phyloP scores from a whole-genome alignment of 352 stramenopile genomes.

The Phytopythium chamaehyphon region DNA sequence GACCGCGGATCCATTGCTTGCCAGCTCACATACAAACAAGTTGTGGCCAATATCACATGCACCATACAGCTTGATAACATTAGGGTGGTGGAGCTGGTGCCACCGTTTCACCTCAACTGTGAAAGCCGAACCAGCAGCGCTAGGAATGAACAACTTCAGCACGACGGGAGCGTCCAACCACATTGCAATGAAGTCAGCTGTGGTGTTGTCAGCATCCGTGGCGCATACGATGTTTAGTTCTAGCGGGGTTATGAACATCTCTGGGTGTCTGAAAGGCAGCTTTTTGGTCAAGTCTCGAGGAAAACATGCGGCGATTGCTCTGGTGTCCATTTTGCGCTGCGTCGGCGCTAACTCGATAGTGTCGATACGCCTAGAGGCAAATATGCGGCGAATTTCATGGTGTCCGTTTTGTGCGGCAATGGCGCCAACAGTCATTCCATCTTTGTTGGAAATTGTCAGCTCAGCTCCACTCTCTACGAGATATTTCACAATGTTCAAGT shows the following conservation, averaged over 20 bases:
- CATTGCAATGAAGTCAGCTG: background rate
- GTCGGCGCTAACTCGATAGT: no score
- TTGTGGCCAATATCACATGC: conserved; percentile 5
- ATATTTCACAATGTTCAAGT: no score
- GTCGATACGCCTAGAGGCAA: no score
- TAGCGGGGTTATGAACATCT: background rate
- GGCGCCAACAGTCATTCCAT: no score
- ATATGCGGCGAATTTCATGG: no score
- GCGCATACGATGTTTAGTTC: background rate
- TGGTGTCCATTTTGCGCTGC: no score
- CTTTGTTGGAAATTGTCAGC: no score
- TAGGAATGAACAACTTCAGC: background rate
- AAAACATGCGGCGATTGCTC: no score
- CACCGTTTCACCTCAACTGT: background rate
- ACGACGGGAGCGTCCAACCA: conserved; percentile 1
- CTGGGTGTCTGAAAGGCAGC: no score
- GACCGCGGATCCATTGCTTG: conserved; percentile 2
- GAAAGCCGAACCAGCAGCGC: background rate
- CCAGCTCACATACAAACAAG: conserved; percentile 15
- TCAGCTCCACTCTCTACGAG: no score
- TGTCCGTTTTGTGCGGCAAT: no score
- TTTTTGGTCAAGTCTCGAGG: no score
- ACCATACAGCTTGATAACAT: conserved; percentile 16
- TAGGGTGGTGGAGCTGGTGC: conserved; percentile 11
- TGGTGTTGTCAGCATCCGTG: background rate